Evolutionary conservation across 768 basidiomycete species (phyloP), one percentile per base, ranked within the genome.

Genomic region (Pholiota microspora): DNA sequence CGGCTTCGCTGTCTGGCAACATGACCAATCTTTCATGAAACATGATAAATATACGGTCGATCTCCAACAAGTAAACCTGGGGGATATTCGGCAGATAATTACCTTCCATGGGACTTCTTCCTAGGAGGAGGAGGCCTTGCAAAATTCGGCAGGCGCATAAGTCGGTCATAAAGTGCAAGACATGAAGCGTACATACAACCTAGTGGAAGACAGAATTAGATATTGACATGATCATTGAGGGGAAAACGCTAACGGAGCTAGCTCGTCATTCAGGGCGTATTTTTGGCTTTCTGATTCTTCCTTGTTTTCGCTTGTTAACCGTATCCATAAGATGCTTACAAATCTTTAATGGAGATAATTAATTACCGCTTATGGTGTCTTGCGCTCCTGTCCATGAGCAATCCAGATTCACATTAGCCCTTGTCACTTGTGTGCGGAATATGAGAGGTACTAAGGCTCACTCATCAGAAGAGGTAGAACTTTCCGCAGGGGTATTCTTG

Each of bases 381-480:
- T 42, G 40, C 9, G 21, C 40, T 42, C 40, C 40, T 42, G 40
- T 42, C 21, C 7, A 24, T 42, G 40, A 42, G 40, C 12, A 42
- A 42, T 42, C 21, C 18, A 21, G 16, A 23, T 21, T 5, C 40
- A 42, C 40, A 42, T 42, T 42, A 42, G 12, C 18, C 16, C 23
- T 10, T 36, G 31, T 12, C 12, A 12, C 31, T 12, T 36, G 40
- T 21, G 16, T 42, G 40, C 8, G 40, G 40, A 4, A 42, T 23
- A 42, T 40, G 40, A 18, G 21, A 2, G 40, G 16, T 2, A 23
- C 6, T 18, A 42, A 31, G 25, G 38, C 56, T 23, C 46, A 57
- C 56, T 32, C 51, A 49, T 57, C 56, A 57, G 51, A 57, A 49
- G 51, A 16, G 36, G 18, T 28, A 25, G 42, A 47, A 35, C 13